Percentiles rank a stretch among this genome's conserved stretches.
Conservation (phyloP, 169 alveolate genomes). For the Plasmodium adleri region DNA sequence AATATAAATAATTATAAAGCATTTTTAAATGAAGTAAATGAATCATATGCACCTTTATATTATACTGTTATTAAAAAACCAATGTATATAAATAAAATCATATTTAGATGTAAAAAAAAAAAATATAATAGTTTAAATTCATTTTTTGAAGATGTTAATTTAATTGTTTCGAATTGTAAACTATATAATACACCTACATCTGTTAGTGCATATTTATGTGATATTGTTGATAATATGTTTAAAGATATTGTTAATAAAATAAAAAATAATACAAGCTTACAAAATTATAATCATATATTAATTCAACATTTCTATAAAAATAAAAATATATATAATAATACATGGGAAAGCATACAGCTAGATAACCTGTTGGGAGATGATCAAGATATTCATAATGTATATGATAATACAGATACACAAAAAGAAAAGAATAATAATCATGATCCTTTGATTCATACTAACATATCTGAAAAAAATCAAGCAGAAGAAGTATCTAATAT, state of each 20-base stretch:
- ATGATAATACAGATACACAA: no score
- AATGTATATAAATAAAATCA: slow-evolving; percentile 70
- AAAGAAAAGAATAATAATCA: no score
- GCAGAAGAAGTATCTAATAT: no score
- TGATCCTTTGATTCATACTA: no score
- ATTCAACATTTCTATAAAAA: slow-evolving; percentile 65
- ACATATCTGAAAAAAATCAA: no score
- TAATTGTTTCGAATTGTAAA: slow-evolving; percentile 61
- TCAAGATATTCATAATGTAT: no score
- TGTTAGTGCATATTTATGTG: slow-evolving; percentile 69
- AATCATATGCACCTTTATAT: slow-evolving; percentile 73
- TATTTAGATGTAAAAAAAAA: slow-evolving; percentile 65
- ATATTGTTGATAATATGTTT: slow-evolving; percentile 61
- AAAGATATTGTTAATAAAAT: slow-evolving; percentile 43
- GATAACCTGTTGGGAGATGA: neutral
- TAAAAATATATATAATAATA: slow-evolving; percentile 43
- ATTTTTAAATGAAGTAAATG: slow-evolving; percentile 73
- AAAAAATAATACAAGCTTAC: slow-evolving; percentile 24
- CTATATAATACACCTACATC: slow-evolving; percentile 73
- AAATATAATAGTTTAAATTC: slow-evolving; percentile 62
- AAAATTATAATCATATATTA: slow-evolving; percentile 46
- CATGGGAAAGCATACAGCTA: slow-evolving; percentile 52
- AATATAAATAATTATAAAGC: slow-evolving; percentile 47
- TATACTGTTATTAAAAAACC: slow-evolving; percentile 68
- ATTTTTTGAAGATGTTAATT: slow-evolving; percentile 66